A percentile compares a stretch with the other conserved stretches of the same genome.
Conservation (phyloP, 805 yeast species). For the Starmerella davenportii region DNA sequence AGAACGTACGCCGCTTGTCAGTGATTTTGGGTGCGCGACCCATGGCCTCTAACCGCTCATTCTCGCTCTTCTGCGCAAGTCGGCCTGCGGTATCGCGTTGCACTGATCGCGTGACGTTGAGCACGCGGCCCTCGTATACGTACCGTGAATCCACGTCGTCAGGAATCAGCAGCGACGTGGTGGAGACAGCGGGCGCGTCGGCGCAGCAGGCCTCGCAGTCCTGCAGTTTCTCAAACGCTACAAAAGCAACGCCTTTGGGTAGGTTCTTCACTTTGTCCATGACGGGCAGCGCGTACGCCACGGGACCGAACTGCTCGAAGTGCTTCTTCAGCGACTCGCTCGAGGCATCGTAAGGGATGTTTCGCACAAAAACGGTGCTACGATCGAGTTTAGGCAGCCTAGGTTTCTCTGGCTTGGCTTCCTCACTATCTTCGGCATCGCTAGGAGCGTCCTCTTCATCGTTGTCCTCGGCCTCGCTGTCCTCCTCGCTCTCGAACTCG, state of each 20-base stretch:
- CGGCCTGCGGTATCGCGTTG: constrained; percentile 65
- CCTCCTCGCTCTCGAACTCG: constrained; percentile 24
- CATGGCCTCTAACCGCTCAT: constrained; percentile 50
- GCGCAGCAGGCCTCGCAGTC: constrained; percentile 51
- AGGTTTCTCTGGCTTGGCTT: constrained; percentile 17
- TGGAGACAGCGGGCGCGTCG: constrained; percentile 58
- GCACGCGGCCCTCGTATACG: constrained; percentile 80
- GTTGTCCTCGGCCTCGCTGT: constrained; percentile 20
- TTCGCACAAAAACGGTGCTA: constrained; percentile 65
- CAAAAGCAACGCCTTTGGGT: constrained; percentile 90
- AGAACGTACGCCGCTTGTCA: constrained; percentile 69
- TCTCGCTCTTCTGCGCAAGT: constrained; percentile 55
- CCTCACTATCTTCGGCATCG: constrained; percentile 24
- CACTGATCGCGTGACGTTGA: constrained; percentile 70
- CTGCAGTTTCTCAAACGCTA: constrained; percentile 52
- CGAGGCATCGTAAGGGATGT: constrained; percentile 88
- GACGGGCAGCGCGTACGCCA: constrained; percentile 86
- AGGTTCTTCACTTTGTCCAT: constrained; percentile 67
- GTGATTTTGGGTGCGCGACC: constrained; percentile 68
- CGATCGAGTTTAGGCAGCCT: constrained; percentile 21
- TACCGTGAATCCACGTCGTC: constrained; percentile 79
- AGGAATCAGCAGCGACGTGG: constrained; percentile 56
- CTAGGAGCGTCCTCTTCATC: constrained; percentile 25
- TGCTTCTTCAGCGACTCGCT: constrained; percentile 60
- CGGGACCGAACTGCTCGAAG: constrained; percentile 66